A percentile compares a stretch with the other conserved stretches of the same genome.
Conservation (phyloP, 257 asterid genomes). For the Petrea volubilis region DNA sequence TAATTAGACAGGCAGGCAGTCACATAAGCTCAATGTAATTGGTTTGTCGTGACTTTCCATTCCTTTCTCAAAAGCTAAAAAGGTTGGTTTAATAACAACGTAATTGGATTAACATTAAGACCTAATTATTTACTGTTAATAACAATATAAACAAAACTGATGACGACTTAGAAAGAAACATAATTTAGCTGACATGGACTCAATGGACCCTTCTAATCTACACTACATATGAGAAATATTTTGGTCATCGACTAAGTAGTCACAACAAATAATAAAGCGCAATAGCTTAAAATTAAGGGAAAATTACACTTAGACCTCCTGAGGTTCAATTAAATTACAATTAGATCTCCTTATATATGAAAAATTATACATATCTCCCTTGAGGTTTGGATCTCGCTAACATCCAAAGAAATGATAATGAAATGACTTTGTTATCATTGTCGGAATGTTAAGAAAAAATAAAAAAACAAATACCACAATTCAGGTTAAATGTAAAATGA, state of each 20-base stretch:
- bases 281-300: neutral
- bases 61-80: slow-evolving; percentile 22
- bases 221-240: neutral
- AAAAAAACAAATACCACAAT: no score
- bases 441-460: no score
- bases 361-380: no score
- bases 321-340: no score
- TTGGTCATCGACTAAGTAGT: neutral
- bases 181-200: slow-evolving; percentile 25
- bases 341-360: no score
- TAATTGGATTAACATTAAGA: slow-evolving; percentile 21
- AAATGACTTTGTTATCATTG: no score
- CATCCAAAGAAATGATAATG: no score
- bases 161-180: neutral
- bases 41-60: slow-evolving; percentile 41
- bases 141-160: neutral
- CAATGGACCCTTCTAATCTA: neutral
- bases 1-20: slow-evolving; percentile 42
- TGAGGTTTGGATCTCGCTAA: no score
- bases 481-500: no score
- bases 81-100: slow-evolving; percentile 19
- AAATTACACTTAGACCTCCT: no score
- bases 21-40: slow-evolving; percentile 41
- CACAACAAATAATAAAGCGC: neutral
- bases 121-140: slow-evolving; percentile 5